Conservation (phyloP, 192 early-diverging fungal genomes). For the Lobulomyces angularis region DNA sequence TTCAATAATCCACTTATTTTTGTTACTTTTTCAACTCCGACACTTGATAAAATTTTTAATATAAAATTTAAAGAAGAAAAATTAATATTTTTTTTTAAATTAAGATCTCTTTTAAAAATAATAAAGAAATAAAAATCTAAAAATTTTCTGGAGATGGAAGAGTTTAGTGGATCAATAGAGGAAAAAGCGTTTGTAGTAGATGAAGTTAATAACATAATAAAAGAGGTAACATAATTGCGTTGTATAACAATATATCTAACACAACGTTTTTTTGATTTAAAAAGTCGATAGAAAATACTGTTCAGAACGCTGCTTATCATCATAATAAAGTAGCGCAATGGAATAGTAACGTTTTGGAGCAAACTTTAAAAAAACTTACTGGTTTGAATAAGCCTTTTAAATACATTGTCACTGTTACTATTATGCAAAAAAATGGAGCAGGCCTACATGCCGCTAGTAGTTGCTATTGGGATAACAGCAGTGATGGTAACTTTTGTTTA, state of each 20-base stretch:
- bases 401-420: constrained; percentile 70
- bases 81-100: too few species aligned
- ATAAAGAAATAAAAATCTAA: too few species aligned
- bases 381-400: constrained; percentile 63
- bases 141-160: neutral
- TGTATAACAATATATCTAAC: neutral
- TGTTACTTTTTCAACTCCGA: too few species aligned
- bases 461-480: constrained; percentile 62
- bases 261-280: constrained; percentile 1
- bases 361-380: constrained; percentile 48
- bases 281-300: constrained; percentile 49
- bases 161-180: too few species aligned
- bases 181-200: constrained; percentile 53
- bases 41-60: too few species aligned
- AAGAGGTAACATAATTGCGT: constrained; percentile 31
- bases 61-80: too few species aligned
- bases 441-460: constrained; percentile 62
- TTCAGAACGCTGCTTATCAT: constrained; percentile 58
- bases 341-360: constrained; percentile 61
- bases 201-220: constrained; percentile 48
- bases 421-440: constrained; percentile 73
- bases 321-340: constrained; percentile 63
- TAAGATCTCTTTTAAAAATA: too few species aligned
- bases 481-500: constrained; percentile 41
- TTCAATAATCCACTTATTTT: too few species aligned